These are phyloP conservation scores for Aspergillus nidulans DNA, from an alignment of 495 filamentous ascomycete species.

Conservation along the genomic window DNA sequence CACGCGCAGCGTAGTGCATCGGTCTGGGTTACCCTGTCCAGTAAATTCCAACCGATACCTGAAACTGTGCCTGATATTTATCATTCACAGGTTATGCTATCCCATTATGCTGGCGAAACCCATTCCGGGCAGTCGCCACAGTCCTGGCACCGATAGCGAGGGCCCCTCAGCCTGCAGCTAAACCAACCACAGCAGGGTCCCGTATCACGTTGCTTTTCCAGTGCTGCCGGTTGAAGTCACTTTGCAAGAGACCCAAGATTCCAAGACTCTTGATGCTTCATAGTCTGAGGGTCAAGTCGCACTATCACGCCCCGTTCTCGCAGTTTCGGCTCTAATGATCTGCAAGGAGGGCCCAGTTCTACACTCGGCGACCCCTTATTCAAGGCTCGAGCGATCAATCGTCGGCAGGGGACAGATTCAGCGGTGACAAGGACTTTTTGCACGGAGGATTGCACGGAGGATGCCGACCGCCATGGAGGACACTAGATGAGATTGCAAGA, in stretches of 20 bases:
- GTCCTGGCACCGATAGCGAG: conserved; percentile 24
- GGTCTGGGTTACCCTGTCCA: neutral
- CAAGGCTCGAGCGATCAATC: neutral
- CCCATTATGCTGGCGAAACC: conserved; percentile 4
- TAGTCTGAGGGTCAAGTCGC: conserved; percentile 11
- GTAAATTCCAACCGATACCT: neutral
- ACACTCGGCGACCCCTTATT: neutral
- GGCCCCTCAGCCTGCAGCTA: neutral
- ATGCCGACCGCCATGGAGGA: neutral
- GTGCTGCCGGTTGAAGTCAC: conserved; percentile 3
- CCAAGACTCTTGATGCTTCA: conserved; percentile 15
- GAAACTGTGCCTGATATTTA: too few relatives aligned
- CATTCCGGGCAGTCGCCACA: neutral
- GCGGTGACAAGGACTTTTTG: neutral
- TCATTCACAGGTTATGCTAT: conserved; percentile 2
- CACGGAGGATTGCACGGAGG: too few relatives aligned
- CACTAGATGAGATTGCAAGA: neutral
- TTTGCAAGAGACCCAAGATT: conserved; percentile 5
- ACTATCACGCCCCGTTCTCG: conserved; percentile 13
- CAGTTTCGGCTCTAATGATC: conserved; percentile 1
- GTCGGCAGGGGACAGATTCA: neutral
- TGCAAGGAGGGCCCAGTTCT: neutral
- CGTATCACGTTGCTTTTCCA: conserved; percentile 26
- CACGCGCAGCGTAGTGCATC: neutral
- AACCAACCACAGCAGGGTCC: conserved; percentile 30